Evolutionary conservation across 331 rosid genomes (phyloP), one percentile per base, ranked within the genome.

Genomic region (Saraca asoca): DNA sequence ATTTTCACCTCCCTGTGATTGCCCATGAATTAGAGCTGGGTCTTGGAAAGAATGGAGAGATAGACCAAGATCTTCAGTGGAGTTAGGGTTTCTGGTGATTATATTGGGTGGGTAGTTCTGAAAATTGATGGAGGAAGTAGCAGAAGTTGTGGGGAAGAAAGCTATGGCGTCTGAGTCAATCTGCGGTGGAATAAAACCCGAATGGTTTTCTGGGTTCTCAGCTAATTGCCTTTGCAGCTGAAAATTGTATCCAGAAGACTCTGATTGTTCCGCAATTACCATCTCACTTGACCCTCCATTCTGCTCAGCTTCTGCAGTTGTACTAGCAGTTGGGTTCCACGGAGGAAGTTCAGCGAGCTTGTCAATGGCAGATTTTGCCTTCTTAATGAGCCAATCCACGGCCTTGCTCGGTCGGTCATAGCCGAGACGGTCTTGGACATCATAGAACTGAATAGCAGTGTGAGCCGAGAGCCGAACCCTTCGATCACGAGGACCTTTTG

Each of bases 331-430:
- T 17, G 97, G 92, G 4, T 80, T 63, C 85, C 94, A 89, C 0
- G 98, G 93, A 1, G 96, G 95, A 31, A 89, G 95, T 80, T 87
- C 84, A 0, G 78, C 91, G 0, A 93, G 91, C 56, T 87, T 90
- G 73, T 89, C 95, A 68, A 90, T 93, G 67, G 98, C 77, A 24
- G 80, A 45, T 46, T 84, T 82, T 0, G 96, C 98, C 53, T 87
- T 93, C 75, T 78, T 90, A 79, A 93, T 89, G 58, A 93, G 95
- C 96, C 98, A 93, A 41, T 93, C 96, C 29, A 93, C 94, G 0
- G 94, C 98, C 54, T 85, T 89, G 73, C 95, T 93, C 5, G 96
- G 95, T 34, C 95, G 71, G 53, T 92, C 96, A 54, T 87, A 92
- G 51, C 98, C 96, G 1, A 89, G 65, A 15, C 96, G 88, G 17